Conservation (phyloP, 306 rosid species). For the Rosa persica region DNA sequence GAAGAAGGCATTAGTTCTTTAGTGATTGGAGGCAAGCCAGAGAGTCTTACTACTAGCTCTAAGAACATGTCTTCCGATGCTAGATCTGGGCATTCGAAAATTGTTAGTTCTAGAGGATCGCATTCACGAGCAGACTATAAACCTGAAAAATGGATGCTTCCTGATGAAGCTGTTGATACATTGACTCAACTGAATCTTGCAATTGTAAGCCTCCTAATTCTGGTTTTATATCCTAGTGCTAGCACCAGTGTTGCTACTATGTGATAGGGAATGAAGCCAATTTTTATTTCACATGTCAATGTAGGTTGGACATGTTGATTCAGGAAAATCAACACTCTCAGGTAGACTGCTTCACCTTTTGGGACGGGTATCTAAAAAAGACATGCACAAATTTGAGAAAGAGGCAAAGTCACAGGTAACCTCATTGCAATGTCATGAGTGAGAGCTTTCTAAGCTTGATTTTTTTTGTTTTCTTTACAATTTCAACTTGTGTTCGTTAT, state of each 20-base stretch:
- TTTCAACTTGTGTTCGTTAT: conserved; percentile 12
- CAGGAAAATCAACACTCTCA: conserved; percentile 97
- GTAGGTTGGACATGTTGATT: conserved; percentile 99
- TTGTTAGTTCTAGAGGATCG: conserved; percentile 39
- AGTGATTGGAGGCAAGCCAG: conserved; percentile 39
- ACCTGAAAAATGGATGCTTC: conserved; percentile 94
- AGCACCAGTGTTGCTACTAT: background rate
- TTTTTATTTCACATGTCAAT: conserved; percentile 32
- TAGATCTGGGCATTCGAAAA: conserved; percentile 52
- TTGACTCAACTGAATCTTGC: conserved; percentile 95
- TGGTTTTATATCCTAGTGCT: conserved; percentile 18
- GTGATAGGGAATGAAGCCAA: background rate
- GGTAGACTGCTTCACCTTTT: conserved; percentile 83
- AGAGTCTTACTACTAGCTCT: conserved; percentile 47
- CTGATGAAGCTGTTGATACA: conserved; percentile 65
- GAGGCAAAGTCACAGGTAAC: conserved; percentile 83
- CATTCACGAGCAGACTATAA: conserved; percentile 45
- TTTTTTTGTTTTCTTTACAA: background rate
- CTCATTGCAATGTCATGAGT: conserved; percentile 21
- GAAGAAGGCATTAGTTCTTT: conserved; percentile 46
- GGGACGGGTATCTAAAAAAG: conserved; percentile 84
- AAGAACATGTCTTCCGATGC: conserved; percentile 39
- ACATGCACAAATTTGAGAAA: conserved; percentile 96
- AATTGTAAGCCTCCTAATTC: conserved; percentile 38
- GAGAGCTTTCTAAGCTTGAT: conserved; percentile 25